Evolutionary conservation across 106 monocot genomes (phyloP).

Genomic region (Acorus calamus): DNA sequence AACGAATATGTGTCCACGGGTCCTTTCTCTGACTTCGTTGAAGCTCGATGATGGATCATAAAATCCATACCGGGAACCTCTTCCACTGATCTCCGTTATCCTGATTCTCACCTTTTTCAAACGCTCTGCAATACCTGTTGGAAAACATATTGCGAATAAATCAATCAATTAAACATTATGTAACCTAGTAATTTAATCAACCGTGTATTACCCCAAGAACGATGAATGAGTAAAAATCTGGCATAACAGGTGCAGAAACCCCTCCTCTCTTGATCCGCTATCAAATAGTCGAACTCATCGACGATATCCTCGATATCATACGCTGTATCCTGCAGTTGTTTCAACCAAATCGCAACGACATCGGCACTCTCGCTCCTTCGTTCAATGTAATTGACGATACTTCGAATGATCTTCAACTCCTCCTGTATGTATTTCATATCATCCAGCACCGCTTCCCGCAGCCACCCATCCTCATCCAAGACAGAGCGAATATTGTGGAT

Average conservation of each 20-base stretch:
- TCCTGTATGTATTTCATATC: conserved; percentile 12
- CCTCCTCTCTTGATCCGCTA: conserved; percentile 1
- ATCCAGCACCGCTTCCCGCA: too few species aligned
- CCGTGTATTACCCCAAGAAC: too few species aligned
- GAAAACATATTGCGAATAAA: too few species aligned
- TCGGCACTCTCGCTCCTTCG: background rate
- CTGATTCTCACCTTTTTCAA: too few species aligned
- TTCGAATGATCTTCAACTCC: conserved; percentile 20
- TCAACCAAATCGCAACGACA: conserved; percentile 10
- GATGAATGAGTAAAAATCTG: background rate
- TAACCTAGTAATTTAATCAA: too few species aligned
- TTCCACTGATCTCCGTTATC: too few species aligned
- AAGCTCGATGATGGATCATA: too few species aligned
- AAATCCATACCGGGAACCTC: too few species aligned
- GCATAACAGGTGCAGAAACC: background rate
- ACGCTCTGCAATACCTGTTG: too few species aligned
- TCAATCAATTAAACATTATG: too few species aligned
- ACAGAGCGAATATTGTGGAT: too few species aligned
- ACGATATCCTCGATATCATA: conserved; percentile 23
- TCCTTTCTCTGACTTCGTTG: background rate
- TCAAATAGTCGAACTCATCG: conserved; percentile 21
- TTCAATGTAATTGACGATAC: conserved; percentile 6
- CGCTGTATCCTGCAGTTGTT: conserved; percentile 19
- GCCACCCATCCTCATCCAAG: too few species aligned
- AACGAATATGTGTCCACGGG: conserved; percentile 10